Evolutionary conservation across 768 basidiomycete genomes (phyloP), one percentile per base, ranked within the genome.

Genomic region (Crassisporium funariophilum): DNA sequence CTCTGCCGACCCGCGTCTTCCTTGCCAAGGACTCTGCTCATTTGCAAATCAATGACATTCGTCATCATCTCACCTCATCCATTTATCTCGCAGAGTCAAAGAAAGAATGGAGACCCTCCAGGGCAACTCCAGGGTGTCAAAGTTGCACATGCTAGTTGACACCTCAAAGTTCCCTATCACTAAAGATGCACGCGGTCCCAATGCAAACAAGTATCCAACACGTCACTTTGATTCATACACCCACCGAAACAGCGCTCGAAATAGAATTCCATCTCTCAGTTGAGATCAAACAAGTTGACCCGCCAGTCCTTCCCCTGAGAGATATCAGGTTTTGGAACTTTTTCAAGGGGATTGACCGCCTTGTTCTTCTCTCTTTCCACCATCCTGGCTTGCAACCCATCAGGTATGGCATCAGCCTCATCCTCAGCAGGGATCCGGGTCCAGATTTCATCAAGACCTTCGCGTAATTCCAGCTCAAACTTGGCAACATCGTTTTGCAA

Each of bases 371-470:
- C 81, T 21, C 62, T 65, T 54, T 79, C 78, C 34, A 76, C 74
- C 81, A 82, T 81, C 42, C 81, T 66, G 4, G 66, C 55, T 9
- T 73, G 74, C 81, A 78, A 82, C 16, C 74, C 74, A 41, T 79
- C 76, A 7, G 46, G 44, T 2, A 58, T 53, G n/a, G 31, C 48
- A 22, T 52, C 58, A 15, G 51, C 52, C 15, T 59, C 65, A 9
- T 63, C 61, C 10, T 63, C 69, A 10, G 64, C 68, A 9, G 65
- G 52, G 9, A 70, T 52, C 52, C 71, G 75, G 40, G 65, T 71
- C 90, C 90, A 93, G 7, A 87, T 76, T 47, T 81, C 82, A 11
- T 85, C 81, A 11, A 91, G 60, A 5, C 79, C 77, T 13, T 69
- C 68, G 7, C 68, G 63, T 10, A 88, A 57, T 64, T 86, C 84